Percentiles rank a stretch among this genome's conserved stretches.
Conservation (phyloP, 2,329 filamentous ascomycete species). For the Beauveria rudraprayagi region DNA sequence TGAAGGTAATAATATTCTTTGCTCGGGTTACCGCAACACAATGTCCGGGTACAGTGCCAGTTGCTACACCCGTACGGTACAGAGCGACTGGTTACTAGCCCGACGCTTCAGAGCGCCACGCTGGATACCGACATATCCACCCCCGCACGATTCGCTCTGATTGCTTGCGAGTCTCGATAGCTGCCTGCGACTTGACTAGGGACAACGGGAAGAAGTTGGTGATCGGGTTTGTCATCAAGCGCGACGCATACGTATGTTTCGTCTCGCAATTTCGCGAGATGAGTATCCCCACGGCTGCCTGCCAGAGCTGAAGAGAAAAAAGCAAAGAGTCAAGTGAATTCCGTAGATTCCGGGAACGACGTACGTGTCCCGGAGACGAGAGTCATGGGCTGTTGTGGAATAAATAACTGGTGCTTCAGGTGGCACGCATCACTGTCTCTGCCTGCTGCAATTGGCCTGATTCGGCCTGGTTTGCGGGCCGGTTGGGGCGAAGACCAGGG, state of each 20-base stretch:
- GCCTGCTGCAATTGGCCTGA: slow-evolving; percentile 5
- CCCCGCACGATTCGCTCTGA: slow-evolving; percentile 1
- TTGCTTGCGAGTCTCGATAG: background rate
- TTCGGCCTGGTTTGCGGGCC: background rate
- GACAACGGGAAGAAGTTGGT: background rate
- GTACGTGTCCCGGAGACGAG: background rate
- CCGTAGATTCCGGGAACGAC: background rate
- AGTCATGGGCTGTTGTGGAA: background rate
- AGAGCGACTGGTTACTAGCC: background rate
- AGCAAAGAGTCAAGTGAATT: background rate
- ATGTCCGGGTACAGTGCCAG: background rate
- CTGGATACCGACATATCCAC: background rate
- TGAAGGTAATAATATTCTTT: background rate
- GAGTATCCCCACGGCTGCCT: background rate
- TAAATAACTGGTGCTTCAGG: slow-evolving; percentile 2
- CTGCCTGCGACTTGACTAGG: background rate
- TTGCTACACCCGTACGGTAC: background rate
- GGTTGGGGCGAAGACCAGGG: background rate
- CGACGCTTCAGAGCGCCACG: background rate
- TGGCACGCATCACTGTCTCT: slow-evolving; percentile 7
- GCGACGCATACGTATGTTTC: background rate
- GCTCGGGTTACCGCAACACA: background rate
- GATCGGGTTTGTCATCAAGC: background rate
- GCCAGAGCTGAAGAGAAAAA: background rate
- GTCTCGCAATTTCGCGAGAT: background rate